These are phyloP conservation scores for Phylloporus sp. DNA, from an alignment of 768 basidiomycete genomes.

Conservation along the genomic window DNA sequence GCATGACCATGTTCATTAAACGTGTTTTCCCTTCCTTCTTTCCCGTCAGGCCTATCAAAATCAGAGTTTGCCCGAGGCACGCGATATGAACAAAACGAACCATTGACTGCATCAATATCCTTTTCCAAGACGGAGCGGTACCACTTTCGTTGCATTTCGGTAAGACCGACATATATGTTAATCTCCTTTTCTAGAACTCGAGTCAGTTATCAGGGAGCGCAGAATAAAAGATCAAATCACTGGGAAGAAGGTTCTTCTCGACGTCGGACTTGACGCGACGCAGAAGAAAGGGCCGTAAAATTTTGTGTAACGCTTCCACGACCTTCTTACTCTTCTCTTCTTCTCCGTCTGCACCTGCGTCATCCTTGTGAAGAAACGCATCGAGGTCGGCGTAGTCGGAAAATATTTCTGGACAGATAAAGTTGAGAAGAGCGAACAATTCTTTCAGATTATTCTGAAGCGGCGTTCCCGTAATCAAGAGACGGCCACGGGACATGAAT, in stretches of 20 bases:
- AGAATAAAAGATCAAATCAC: slow-evolving; percentile 36
- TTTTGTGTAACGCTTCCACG: slow-evolving; percentile 96
- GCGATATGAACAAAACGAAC: slow-evolving; percentile 35
- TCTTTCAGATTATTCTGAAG: slow-evolving; percentile 97
- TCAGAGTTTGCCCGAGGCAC: background rate
- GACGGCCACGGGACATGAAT: slow-evolving; percentile 82
- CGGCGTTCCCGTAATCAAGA: slow-evolving; percentile 96
- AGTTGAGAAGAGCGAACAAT: slow-evolving; percentile 87
- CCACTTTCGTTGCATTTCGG: slow-evolving; percentile 98
- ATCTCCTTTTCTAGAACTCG: slow-evolving; percentile 82
- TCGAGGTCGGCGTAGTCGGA: slow-evolving; percentile 90
- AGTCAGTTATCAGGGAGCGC: background rate
- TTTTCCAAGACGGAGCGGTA: slow-evolving; percentile 95
- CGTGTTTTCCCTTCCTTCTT: slow-evolving; percentile 99
- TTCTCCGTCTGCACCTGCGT: slow-evolving; percentile 58
- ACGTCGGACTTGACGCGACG: slow-evolving; percentile 95
- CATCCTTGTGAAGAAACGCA: slow-evolving; percentile 89
- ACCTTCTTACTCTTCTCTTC: slow-evolving; percentile 88
- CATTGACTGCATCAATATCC: slow-evolving; percentile 98
- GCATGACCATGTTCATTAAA: slow-evolving; percentile 99
- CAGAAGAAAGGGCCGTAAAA: slow-evolving; percentile 90
- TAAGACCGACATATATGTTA: slow-evolving; percentile 95
- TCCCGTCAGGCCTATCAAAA: slow-evolving; percentile 67
- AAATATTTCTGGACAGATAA: slow-evolving; percentile 96
- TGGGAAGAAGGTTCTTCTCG: slow-evolving; percentile 92